Evolutionary conservation across 164 flowering plant species (phyloP).

Genomic region (Berberis vulgaris): DNA sequence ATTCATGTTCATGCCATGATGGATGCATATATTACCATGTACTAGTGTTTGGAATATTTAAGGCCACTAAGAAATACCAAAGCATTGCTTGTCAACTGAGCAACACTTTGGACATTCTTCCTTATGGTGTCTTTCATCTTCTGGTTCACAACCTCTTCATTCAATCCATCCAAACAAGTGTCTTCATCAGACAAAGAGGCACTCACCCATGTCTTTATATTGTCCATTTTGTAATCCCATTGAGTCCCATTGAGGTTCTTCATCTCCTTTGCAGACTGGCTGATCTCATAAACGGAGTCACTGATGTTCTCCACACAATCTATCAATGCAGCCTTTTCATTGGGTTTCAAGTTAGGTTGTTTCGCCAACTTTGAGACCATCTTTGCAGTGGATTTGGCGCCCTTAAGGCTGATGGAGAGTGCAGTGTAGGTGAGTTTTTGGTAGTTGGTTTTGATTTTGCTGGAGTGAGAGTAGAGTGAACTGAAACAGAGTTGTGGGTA

Average conservation of each 20-base stretch:
- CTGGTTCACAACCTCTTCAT: conserved; percentile 20
- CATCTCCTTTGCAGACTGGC: conserved; percentile 42
- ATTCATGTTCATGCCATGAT: too few relatives aligned
- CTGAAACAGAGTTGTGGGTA: conserved; percentile 36
- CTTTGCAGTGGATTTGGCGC: conserved; percentile 26
- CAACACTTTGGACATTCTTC: conserved; percentile 5
- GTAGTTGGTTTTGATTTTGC: conserved; percentile 25
- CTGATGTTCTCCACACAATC: conserved; percentile 58
- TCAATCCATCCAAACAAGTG: conserved; percentile 60
- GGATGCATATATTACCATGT: too few relatives aligned
- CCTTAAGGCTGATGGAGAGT: conserved; percentile 35
- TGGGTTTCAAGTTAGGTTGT: conserved; percentile 24
- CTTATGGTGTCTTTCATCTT: conserved; percentile 11
- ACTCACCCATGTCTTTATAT: conserved; percentile 73
- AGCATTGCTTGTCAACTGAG: conserved; percentile 22
- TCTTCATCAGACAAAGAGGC: conserved; percentile 61
- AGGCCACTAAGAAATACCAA: conserved; percentile 11
- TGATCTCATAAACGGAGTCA: conserved; percentile 35
- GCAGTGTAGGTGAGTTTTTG: conserved; percentile 27
- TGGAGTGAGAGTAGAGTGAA: conserved; percentile 32
- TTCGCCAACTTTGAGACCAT: conserved; percentile 23
- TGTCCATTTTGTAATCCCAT: conserved; percentile 26
- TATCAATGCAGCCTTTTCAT: conserved; percentile 35
- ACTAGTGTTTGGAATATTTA: too few relatives aligned
- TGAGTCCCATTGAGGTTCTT: conserved; percentile 10